Base-by-base conservation (phyloP, 2,329 filamentous ascomycete species). In the Penicillium rolfsii region DNA sequence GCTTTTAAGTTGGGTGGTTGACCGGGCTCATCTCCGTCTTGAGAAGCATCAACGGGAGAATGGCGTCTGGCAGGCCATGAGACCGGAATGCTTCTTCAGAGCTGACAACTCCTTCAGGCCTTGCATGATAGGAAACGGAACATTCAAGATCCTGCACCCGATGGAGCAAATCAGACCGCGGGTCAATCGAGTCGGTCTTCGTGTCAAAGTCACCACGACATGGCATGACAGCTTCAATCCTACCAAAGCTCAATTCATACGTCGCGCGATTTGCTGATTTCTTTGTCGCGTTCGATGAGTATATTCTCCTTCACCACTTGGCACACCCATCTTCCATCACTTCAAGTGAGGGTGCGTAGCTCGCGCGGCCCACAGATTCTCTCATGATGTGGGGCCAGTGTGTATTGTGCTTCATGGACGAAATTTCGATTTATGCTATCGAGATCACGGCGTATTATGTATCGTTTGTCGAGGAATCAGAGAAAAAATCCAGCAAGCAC, bases 301-400 rank as follows among this genome's bases (percentile, higher is more conserved):
- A 6, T 3, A 5, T 54, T 12, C 59, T 4, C 60, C 58, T 35
- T 46, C 55, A 22, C 54, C 54, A n/a, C 28, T 19, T 30, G 35
- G 52, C 33, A 54, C 12, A 49, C 56, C 14, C 56, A 62, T 36
- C 46, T 53, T 22, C 55, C 60, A 9, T 57, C 58, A 5, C 6
- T 24, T 16, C 40, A 61, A 16, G 33, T 54, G 5, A 66, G 63
- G 24, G 50, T 64, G 28, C 33, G 50, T 52, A 55, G 6, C 9
- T 43, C 26, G 26, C 24, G 45, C 58, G 40, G 50, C 57, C 24
- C 50, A 58, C 22, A 57, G 26, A n/a, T 48, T 40, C 28, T 58
- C 35, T 46, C 40, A 22, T 22, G 19, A 22, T 36, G 41, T 70
- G 64, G 65, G 68, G 65, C 11, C 57, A 60, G 11, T 14, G 11